These are phyloP conservation scores for Citrullus amarus DNA, from an alignment of 306 rosid species.

Conservation along the genomic window DNA sequence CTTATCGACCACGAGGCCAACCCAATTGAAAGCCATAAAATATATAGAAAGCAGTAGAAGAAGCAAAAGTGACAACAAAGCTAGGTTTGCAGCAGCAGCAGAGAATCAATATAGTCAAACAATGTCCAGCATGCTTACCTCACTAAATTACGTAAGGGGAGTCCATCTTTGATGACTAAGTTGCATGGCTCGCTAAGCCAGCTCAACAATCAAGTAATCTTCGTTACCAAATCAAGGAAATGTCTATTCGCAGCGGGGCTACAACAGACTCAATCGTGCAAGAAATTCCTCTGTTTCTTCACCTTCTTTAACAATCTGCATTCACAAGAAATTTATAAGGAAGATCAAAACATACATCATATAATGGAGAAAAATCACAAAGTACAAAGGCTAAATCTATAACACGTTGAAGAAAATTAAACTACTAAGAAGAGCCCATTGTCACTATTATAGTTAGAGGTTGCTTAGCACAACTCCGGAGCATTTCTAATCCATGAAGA, in stretches of 20 bases:
- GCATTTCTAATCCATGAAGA: background rate
- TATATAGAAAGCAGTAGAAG: background rate
- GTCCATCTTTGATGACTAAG: constrained; percentile 24
- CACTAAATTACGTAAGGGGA: constrained; percentile 20
- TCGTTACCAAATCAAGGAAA: constrained; percentile 19
- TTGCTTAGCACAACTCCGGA: background rate
- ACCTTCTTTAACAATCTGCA: constrained; percentile 61
- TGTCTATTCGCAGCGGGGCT: constrained; percentile 22
- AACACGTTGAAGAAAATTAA: background rate
- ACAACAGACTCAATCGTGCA: constrained; percentile 45
- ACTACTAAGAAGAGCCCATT: background rate
- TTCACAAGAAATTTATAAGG: background rate
- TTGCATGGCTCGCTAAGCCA: constrained; percentile 19
- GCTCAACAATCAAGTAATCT: constrained; percentile 14
- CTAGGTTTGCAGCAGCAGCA: background rate
- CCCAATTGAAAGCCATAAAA: background rate
- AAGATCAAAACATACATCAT: constrained; percentile 14
- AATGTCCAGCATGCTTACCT: constrained; percentile 34
- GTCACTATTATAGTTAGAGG: background rate
- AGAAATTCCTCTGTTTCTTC: constrained; percentile 72
- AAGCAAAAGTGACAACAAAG: background rate
- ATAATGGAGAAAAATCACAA: background rate
- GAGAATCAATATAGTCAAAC: background rate
- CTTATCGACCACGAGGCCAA: too few species aligned
- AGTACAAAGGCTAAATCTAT: background rate